A percentile compares a stretch with the other conserved stretches of the same genome.
Conservation (phyloP, 768 basidiomycete species). For the Hericium rajendrae region DNA sequence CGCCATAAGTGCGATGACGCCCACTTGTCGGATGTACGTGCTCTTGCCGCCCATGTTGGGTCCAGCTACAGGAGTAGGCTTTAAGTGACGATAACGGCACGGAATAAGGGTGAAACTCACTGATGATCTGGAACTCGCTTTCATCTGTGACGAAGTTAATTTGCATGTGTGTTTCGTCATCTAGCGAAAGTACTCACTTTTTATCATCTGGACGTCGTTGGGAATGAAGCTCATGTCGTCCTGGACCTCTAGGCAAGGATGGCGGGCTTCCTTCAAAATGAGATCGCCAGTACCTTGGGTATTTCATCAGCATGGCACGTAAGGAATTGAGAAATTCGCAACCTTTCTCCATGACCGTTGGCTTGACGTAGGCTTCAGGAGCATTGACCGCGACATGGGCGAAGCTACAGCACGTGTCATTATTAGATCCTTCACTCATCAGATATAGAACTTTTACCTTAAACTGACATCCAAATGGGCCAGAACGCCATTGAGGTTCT, state of each 20-base stretch:
- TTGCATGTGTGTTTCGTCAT: background rate
- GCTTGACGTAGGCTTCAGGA: conserved; percentile 83
- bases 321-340: background rate
- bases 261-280: conserved; percentile 75
- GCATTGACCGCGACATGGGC: conserved; percentile 87
- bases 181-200: conserved; percentile 34
- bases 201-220: conserved; percentile 92
- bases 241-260: conserved; percentile 94
- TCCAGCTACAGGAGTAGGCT: conserved; percentile 45
- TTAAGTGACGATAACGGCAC: background rate
- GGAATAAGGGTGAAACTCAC: conserved; percentile 28
- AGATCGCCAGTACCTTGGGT: conserved; percentile 67
- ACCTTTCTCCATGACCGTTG: conserved; percentile 72
- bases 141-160: conserved; percentile 33
- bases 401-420: too few species aligned
- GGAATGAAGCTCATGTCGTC: conserved; percentile 93
- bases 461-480: conserved; percentile 89
- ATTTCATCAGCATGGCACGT: background rate
- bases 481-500: conserved; percentile 70
- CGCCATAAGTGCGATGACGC: conserved; percentile 94
- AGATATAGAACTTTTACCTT: conserved; percentile 45
- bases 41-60: conserved; percentile 99
- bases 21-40: conserved; percentile 93
- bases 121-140: conserved; percentile 94
- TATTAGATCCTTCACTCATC: too few species aligned